Percentiles rank a stretch among this genome's conserved stretches.
Evolutionary conservation across 2,329 filamentous ascomycete species (phyloP).

Genomic region (Cercospora sp.): DNA sequence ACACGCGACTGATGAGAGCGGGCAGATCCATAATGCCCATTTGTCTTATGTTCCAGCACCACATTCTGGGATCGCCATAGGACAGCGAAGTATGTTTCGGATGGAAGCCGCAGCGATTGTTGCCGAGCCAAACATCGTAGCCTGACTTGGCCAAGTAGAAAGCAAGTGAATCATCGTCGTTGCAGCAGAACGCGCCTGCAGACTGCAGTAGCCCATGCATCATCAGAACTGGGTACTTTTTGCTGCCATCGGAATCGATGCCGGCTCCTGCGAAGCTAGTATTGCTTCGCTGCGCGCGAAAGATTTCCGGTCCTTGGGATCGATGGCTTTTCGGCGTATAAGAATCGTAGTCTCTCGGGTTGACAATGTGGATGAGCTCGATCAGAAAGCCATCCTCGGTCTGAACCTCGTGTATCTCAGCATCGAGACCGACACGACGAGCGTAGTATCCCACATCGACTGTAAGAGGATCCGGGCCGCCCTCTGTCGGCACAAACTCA

Average conservation of each 20-base stretch:
- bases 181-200: slow-evolving; percentile 83
- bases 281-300: slow-evolving; percentile 41
- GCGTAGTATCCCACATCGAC: slow-evolving; percentile 84
- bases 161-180: slow-evolving; percentile 84
- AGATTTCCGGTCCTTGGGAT: slow-evolving; percentile 63
- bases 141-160: slow-evolving; percentile 91
- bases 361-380: slow-evolving; percentile 83
- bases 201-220: slow-evolving; percentile 89
- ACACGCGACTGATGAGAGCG: slow-evolving; percentile 75
- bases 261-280: slow-evolving; percentile 39
- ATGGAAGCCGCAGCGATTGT: slow-evolving; percentile 84
- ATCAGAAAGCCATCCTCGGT: slow-evolving; percentile 94
- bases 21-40: slow-evolving; percentile 90
- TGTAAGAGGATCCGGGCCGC: slow-evolving; percentile 73
- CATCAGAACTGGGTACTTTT: slow-evolving; percentile 79
- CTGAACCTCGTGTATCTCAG: slow-evolving; percentile 79
- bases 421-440: slow-evolving; percentile 79
- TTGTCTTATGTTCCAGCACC: slow-evolving; percentile 93
- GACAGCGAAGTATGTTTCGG: slow-evolving; percentile 73
- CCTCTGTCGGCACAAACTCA: slow-evolving; percentile 70
- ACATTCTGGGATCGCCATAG: slow-evolving; percentile 83
- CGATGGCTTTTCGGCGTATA: slow-evolving; percentile 52
- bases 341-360: slow-evolving; percentile 69
- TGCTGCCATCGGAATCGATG: slow-evolving; percentile 40
- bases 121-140: slow-evolving; percentile 94